Percentiles rank a stretch among this genome's conserved stretches.
phyloP scores from a whole-genome alignment of 768 basidiomycete species.

The Kwoniella pini region DNA sequence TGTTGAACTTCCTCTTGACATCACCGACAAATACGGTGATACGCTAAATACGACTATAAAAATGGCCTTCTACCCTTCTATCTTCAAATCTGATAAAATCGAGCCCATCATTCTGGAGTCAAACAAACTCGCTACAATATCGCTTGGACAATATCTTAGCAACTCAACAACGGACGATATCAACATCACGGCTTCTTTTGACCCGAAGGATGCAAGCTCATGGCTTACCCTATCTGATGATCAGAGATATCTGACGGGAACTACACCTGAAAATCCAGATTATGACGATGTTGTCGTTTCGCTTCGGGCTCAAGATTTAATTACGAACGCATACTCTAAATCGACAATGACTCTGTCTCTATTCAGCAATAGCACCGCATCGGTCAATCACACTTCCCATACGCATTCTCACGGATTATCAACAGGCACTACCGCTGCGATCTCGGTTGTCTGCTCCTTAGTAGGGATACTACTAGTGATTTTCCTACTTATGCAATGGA shows the following conservation, averaged over 20 bases:
- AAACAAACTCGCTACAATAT: conserved; percentile 60
- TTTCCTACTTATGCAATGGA: conserved; percentile 3
- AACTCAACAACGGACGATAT: conserved; percentile 58
- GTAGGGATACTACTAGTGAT: conserved; percentile 4
- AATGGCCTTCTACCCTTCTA: conserved; percentile 70
- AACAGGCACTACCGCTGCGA: conserved; percentile 11
- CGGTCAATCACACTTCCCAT: neutral
- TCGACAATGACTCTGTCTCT: conserved; percentile 22
- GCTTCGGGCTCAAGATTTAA: conserved; percentile 21
- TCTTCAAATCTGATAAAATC: conserved; percentile 63
- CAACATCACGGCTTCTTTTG: conserved; percentile 59
- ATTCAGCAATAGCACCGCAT: conserved; percentile 13
- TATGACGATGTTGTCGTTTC: conserved; percentile 30
- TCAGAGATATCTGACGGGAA: conserved; percentile 61
- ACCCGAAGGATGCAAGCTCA: conserved; percentile 58
- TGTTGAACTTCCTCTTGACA: conserved; percentile 62
- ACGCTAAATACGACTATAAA: conserved; percentile 65
- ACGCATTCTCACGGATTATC: conserved; percentile 11
- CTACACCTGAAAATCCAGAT: conserved; percentile 57
- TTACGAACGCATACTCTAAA: conserved; percentile 33
- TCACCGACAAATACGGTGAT: conserved; percentile 61
- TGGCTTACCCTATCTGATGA: conserved; percentile 60
- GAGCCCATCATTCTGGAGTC: conserved; percentile 61
- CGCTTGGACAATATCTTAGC: conserved; percentile 63
- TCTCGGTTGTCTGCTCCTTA: conserved; percentile 13